Conservation (phyloP, 2,329 filamentous ascomycete species). For the Drechslera avenae region DNA sequence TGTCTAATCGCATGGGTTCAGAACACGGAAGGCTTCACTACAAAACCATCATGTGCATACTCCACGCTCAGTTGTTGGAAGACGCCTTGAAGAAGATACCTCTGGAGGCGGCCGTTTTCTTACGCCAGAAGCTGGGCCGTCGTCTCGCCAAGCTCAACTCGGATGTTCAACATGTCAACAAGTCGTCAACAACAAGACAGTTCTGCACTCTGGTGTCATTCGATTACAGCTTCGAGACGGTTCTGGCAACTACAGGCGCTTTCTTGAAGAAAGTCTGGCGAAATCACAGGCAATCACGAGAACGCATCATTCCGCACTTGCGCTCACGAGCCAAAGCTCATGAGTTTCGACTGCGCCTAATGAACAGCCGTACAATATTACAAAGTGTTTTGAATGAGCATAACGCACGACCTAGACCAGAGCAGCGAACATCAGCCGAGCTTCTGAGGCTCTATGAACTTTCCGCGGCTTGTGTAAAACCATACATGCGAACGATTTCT, state of each 20-base stretch:
- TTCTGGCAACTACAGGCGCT: slow-evolving; percentile 15
- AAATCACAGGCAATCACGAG: slow-evolving; percentile 24
- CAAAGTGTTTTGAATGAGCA: slow-evolving; percentile 1
- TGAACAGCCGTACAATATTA: slow-evolving; percentile 23
- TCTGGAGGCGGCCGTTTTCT: slow-evolving; percentile 46
- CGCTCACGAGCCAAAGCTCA: slow-evolving; percentile 40
- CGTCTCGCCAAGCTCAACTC: slow-evolving; percentile 63
- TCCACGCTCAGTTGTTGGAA: slow-evolving; percentile 56
- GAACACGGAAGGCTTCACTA: slow-evolving; percentile 57
- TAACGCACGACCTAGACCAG: not conserved
- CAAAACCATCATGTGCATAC: slow-evolving; percentile 61
- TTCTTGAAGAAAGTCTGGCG: slow-evolving; percentile 32
- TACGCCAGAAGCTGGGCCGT: slow-evolving; percentile 61
- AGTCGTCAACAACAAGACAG: not conserved
- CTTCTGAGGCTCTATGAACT: slow-evolving; percentile 23
- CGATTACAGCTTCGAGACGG: slow-evolving; percentile 16
- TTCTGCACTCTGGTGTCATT: slow-evolving; percentile 4
- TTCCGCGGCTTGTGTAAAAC: slow-evolving; percentile 17
- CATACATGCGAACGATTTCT: slow-evolving; percentile 16
- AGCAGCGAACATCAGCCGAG: slow-evolving; percentile 9
- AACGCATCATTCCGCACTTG: slow-evolving; percentile 52
- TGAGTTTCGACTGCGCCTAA: slow-evolving; percentile 28
- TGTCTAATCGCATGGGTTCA: slow-evolving; percentile 51
- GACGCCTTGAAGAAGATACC: slow-evolving; percentile 41
- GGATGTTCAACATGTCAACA: slow-evolving; percentile 30